phyloP scores from a whole-genome alignment of 768 basidiomycete genomes.

The Termitomyces sp. region DNA sequence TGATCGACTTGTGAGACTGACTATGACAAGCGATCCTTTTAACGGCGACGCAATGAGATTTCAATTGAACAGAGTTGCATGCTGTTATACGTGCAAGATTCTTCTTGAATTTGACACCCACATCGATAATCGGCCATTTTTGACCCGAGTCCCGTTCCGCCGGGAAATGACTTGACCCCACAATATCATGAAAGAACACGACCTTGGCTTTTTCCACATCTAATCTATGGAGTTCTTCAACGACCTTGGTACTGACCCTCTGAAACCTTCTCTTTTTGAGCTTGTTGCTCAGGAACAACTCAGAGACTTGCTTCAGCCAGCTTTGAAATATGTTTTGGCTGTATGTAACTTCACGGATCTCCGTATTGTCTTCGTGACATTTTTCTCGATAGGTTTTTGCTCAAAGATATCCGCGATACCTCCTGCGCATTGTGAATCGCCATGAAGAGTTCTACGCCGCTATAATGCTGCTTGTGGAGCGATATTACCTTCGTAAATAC shows the following conservation, averaged over 20 bases:
- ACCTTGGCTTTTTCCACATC: background rate
- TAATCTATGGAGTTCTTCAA: constrained; percentile 77
- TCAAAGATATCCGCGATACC: constrained; percentile 89
- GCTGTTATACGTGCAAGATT: too few species aligned
- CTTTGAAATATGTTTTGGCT: constrained; percentile 89
- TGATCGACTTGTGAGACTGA: too few species aligned
- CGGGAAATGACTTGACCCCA: constrained; percentile 4
- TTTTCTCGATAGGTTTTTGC: constrained; percentile 72
- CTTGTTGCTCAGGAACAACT: constrained; percentile 93
- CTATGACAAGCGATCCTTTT: too few species aligned
- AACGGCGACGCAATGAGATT: background rate
- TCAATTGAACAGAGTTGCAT: background rate
- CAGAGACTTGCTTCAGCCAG: constrained; percentile 87
- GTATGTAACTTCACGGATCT: constrained; percentile 41
- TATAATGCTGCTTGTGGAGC: constrained; percentile 87
- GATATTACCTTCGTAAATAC: constrained; percentile 84
- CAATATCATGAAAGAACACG: constrained; percentile 8
- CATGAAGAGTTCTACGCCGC: constrained; percentile 96
- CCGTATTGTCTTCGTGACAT: background rate
- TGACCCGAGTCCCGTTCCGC: constrained; percentile 9
- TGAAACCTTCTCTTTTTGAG: constrained; percentile 85
- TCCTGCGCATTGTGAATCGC: constrained; percentile 84
- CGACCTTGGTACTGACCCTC: constrained; percentile 65
- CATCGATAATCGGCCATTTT: too few species aligned
- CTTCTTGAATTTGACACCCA: too few species aligned